Evolutionary conservation across 208 protist species (phyloP).

Genomic region (Acanthamoeba triangularis): DNA sequence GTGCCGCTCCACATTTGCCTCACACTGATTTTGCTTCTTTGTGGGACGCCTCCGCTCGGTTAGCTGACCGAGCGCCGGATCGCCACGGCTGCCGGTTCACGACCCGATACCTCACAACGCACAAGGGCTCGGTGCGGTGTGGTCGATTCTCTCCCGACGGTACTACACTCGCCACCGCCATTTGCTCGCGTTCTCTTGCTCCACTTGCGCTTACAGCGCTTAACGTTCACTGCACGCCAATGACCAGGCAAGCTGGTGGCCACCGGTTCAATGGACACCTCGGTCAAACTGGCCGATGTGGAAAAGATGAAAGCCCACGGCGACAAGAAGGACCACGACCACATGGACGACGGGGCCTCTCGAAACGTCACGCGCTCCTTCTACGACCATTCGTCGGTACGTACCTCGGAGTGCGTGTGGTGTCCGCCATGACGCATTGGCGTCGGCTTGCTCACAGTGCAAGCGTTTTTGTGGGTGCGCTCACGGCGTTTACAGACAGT

Average conservation of each 20-base stretch:
- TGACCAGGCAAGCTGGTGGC: slow-evolving; percentile 28
- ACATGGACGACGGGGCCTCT: neutral
- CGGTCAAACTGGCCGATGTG: slow-evolving; percentile 28
- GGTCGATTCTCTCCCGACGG: neutral
- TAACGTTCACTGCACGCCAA: neutral
- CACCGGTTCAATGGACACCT: slow-evolving; percentile 22
- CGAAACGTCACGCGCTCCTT: slow-evolving; percentile 18
- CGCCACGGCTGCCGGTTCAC: neutral
- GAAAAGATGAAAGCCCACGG: slow-evolving; percentile 31
- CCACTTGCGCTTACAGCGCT: no score
- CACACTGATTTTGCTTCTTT: no score
- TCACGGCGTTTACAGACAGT: neutral
- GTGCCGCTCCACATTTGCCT: neutral
- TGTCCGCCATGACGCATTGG: neutral
- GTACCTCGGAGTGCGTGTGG: no score
- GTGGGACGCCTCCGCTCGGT: neutral
- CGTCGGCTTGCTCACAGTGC: neutral
- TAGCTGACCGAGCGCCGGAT: neutral
- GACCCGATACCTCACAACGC: slow-evolving; percentile 27
- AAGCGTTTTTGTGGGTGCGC: neutral
- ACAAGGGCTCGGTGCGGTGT: slow-evolving; percentile 8
- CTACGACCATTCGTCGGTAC: slow-evolving; percentile 22
- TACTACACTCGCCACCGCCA: neutral
- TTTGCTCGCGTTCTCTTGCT: neutral
- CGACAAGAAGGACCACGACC: neutral